phyloP scores from a whole-genome alignment of 2,329 filamentous ascomycete species.

The Clonostachys solani region DNA sequence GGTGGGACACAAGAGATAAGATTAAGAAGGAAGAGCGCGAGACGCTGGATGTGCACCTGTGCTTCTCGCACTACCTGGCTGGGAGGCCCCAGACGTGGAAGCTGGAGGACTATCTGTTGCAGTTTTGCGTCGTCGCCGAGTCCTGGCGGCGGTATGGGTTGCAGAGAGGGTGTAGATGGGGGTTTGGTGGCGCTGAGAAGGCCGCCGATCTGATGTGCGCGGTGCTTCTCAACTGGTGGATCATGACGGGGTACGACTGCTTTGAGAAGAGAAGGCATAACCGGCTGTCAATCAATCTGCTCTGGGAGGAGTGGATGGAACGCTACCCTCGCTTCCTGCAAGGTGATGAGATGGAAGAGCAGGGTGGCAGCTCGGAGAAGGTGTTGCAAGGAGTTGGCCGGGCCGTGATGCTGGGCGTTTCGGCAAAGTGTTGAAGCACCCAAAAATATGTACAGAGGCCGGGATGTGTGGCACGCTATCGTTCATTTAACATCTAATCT shows the following conservation, averaged over 20 bases:
- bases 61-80: too few relatives aligned
- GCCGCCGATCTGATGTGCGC: slow-evolving; percentile 3
- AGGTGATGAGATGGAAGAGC: not conserved
- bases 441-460: too few relatives aligned
- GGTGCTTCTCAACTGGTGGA: slow-evolving; percentile 12
- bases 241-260: slow-evolving; percentile 9
- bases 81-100: not conserved
- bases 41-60: too few relatives aligned
- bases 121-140: slow-evolving; percentile 3
- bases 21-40: too few relatives aligned
- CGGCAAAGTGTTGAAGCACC: too few relatives aligned
- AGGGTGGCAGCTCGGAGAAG: not conserved
- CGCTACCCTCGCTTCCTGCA: slow-evolving; percentile 7
- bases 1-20: too few relatives aligned
- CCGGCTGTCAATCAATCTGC: slow-evolving; percentile 4
- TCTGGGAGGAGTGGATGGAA: slow-evolving; percentile 22
- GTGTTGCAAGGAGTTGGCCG: too few relatives aligned
- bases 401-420: too few relatives aligned
- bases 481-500: too few relatives aligned
- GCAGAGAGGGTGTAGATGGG: slow-evolving; percentile 1
- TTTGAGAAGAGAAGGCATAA: not conserved
- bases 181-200: slow-evolving; percentile 1
- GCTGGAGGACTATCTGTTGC: not conserved
- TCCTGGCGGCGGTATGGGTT: slow-evolving; percentile 4
- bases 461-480: too few relatives aligned